Conservation (phyloP, 2,329 filamentous ascomycete genomes). For the Tolypocladium paradoxum region DNA sequence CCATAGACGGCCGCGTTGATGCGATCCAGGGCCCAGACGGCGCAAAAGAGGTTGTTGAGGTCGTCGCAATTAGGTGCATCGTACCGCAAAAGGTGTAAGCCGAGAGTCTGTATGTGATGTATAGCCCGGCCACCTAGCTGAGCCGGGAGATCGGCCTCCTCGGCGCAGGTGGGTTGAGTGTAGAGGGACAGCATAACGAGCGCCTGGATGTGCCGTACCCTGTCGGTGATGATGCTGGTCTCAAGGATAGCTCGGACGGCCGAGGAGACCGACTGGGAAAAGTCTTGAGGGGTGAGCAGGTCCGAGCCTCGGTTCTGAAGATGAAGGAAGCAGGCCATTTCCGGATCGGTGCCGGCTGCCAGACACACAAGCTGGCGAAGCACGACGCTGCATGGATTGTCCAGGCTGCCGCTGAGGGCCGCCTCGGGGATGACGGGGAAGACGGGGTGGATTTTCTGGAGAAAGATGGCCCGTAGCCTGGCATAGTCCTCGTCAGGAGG, state of each 20-base stretch:
- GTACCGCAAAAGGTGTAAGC: slow-evolving; percentile 39
- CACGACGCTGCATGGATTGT: slow-evolving; percentile 29
- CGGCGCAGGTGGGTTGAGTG: slow-evolving; percentile 41
- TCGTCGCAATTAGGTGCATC: slow-evolving; percentile 28
- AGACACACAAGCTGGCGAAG: slow-evolving; percentile 45
- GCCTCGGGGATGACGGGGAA: slow-evolving; percentile 38
- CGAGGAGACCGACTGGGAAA: slow-evolving; percentile 35
- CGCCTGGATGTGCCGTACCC: slow-evolving; percentile 43
- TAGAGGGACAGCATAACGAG: slow-evolving; percentile 47
- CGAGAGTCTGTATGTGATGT: slow-evolving; percentile 45
- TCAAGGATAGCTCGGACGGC: slow-evolving; percentile 39
- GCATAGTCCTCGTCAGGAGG: slow-evolving; percentile 36
- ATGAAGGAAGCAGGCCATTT: slow-evolving; percentile 32
- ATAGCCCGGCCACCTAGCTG: slow-evolving; percentile 42
- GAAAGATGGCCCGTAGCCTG: slow-evolving; percentile 33
- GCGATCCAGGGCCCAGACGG: slow-evolving; percentile 50
- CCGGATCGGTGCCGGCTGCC: slow-evolving; percentile 39
- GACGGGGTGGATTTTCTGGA: slow-evolving; percentile 43
- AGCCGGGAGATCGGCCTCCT: slow-evolving; percentile 44
- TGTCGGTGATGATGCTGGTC: slow-evolving; percentile 40
- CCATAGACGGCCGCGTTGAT: slow-evolving; percentile 50
- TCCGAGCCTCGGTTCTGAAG: slow-evolving; percentile 26
- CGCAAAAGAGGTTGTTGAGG: slow-evolving; percentile 42
- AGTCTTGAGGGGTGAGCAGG: slow-evolving; percentile 33
- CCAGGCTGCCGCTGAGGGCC: slow-evolving; percentile 16